Conservation (phyloP, 2,329 filamentous ascomycete genomes). For the Stachybotrys chartarum region DNA sequence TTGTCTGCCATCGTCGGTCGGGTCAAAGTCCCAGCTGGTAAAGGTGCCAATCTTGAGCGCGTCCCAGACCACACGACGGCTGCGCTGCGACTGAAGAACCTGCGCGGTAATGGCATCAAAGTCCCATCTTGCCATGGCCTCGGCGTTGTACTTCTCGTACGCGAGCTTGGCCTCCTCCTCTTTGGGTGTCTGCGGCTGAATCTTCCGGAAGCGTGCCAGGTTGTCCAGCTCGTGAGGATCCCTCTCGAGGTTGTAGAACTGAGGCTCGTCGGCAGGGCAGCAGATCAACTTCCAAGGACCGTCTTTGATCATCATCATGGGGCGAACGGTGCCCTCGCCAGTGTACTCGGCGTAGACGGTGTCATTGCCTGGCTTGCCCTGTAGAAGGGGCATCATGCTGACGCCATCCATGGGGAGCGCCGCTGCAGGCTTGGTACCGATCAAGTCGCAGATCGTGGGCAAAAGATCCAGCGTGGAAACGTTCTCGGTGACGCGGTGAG, state of each 20-base stretch:
- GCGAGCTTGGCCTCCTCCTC: conserved; percentile 40
- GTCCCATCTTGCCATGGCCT: conserved; percentile 73
- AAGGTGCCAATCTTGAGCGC: conserved; percentile 71
- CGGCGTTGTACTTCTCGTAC: conserved; percentile 62
- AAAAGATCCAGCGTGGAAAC: conserved; percentile 89
- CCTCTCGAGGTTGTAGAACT: conserved; percentile 70
- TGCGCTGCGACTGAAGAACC: conserved; percentile 71
- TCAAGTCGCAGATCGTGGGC: conserved; percentile 79
- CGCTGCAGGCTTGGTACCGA: conserved; percentile 60
- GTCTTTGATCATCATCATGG: conserved; percentile 89
- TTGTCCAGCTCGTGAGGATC: conserved; percentile 77
- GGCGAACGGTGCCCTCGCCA: conserved; percentile 82
- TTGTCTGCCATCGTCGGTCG: conserved; percentile 58
- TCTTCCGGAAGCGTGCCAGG: conserved; percentile 45
- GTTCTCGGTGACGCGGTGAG: conserved; percentile 72
- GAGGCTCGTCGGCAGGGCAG: conserved; percentile 75
- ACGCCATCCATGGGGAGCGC: conserved; percentile 79
- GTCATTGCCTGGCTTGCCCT: conserved; percentile 60
- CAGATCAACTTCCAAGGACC: conserved; percentile 87
- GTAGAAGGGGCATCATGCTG: conserved; percentile 72
- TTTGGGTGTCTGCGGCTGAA: conserved; percentile 28
- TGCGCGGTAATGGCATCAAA: conserved; percentile 68
- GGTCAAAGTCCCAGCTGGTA: conserved; percentile 81
- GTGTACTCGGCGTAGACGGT: conserved; percentile 95
- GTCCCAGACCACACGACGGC: conserved; percentile 70